phyloP scores from a whole-genome alignment of 23 red algal genomes.

The Chondrus crispus region DNA sequence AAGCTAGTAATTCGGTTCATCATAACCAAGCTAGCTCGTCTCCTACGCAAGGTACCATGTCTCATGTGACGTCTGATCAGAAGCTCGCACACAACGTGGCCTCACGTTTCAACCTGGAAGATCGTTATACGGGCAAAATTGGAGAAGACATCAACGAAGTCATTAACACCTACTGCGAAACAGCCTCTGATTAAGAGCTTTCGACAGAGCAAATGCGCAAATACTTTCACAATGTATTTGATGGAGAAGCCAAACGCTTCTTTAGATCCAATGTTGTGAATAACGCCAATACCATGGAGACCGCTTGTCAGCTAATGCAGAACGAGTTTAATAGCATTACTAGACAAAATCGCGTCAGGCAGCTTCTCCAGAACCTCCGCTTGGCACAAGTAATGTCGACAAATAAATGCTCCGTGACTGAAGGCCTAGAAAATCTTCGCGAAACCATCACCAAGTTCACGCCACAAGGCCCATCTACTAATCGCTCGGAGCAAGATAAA shows the following conservation, averaged over 20 bases:
- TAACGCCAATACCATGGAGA: not conserved
- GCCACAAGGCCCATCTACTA: not conserved
- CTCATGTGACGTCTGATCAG: not conserved
- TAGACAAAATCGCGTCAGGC: not conserved
- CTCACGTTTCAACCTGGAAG: not conserved
- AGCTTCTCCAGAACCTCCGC: not conserved
- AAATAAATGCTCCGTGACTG: not conserved
- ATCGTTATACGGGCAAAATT: not conserved
- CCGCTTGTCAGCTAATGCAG: not conserved
- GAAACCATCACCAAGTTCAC: not conserved
- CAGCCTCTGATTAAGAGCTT: not conserved
- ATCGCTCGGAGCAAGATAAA: conserved; percentile 10
- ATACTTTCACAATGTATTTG: conserved; percentile 11
- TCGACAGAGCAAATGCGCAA: not conserved
- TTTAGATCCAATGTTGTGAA: not conserved
- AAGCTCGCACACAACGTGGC: not conserved
- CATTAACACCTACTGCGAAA: not conserved
- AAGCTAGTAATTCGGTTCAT: not conserved
- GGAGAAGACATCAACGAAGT: not conserved
- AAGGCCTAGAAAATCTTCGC: not conserved
- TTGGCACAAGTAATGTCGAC: not conserved
- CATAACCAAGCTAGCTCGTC: no score
- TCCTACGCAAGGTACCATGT: not conserved
- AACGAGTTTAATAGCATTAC: not conserved
- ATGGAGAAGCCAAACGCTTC: not conserved